Base-by-base conservation (phyloP, 805 yeast species). In the Wickerhamiella kazuoi region DNA sequence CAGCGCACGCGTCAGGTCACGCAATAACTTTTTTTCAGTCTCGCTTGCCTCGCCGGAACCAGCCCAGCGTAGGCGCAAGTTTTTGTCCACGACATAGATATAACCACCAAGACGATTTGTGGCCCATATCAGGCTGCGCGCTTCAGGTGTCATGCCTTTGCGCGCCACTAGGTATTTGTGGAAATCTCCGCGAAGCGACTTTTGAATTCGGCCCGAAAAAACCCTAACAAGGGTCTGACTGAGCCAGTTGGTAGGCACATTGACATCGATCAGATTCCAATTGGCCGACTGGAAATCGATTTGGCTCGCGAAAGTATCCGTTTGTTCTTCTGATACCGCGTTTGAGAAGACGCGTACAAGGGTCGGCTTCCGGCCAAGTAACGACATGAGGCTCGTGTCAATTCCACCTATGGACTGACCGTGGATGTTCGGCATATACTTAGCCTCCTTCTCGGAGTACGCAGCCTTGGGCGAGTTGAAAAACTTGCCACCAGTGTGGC, bases 1-100 rank as follows among this genome's bases (percentile, higher is more conserved):
- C 7, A 29, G 8, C 32, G 7, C 32, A 8, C 32, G 32, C 15
- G 79, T 75, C 28, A 76, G 68, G 48, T 71, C 73, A 80, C 84
- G 13, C 11, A 77, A 41, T 81, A 56, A 14, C 71, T 60, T 15
- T 63, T 62, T 36, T 48, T 90, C 98, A 26, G 68, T 68, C n/a
- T 68, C 72, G 14, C 67, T 65, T 1, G 94, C 78, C 30, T 68
- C 71, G 2, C 97, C 98, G 48, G 93, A 73, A 3, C 83, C 80
- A 19, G 83, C 84, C 97, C 97, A 87, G 49, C 97, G 65, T 39
- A 90, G 77, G 50, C 70, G 76, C 38, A 78, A 76, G 13, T 73
- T 63, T 14, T 64, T 64, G 52, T 90, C 98, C 28, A 90, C 68
- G 3, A 87, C 62, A 46, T 83, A 78, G 9, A 84, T 63, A 52